Evolutionary conservation across 345 rosid species (phyloP), one percentile per base, ranked within the genome.

Genomic region (Bruguiera sexangula): DNA sequence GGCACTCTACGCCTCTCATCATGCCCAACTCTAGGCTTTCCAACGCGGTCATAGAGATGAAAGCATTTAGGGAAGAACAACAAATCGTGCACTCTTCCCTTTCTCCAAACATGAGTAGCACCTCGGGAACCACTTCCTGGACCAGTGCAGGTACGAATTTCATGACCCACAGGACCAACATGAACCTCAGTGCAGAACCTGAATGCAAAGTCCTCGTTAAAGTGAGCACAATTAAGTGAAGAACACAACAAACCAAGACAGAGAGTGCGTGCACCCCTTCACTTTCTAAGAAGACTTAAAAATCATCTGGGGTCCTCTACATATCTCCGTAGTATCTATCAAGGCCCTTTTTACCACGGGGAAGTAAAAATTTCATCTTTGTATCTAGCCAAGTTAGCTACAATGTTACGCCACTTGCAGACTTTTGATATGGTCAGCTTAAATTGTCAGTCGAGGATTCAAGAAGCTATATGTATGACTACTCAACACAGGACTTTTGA

Each of bases 31-130:
- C 97, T 87, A 1, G 95, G 85, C 71, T 85, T 89, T 61, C 95
- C 86, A 68, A 88, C 98, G 62, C 96, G 93, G 72, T 91, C 98
- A 57, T 80, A 78, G 56, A 94, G 90, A 78, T 91, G 98, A 70
- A 79, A 94, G 78, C 90, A 82, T 65, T 87, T 88, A 0, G 97
- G 89, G 80, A 84, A 87, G 67, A 81, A 78, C 3, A 91, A 79
- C 8, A 88, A 87, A 66, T 87, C 89, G 8, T 53, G 58, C 2
- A 77, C 80, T 65, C 91, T 78, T 62, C 96, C 95, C 64, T 78
- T 87, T 76, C 82, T 84, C 97, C 98, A 89, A 19, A 84, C 85
- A 71, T 91, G 97, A 71, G 84, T 85, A 6, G 87, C 92, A 53
- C 81, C 82, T 68, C 97, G 86, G 6, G 77, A 65, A 65, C 90